These are phyloP conservation scores for Porpolomopsis calyptriformis DNA, from an alignment of 768 basidiomycete genomes.

Conservation along the genomic window DNA sequence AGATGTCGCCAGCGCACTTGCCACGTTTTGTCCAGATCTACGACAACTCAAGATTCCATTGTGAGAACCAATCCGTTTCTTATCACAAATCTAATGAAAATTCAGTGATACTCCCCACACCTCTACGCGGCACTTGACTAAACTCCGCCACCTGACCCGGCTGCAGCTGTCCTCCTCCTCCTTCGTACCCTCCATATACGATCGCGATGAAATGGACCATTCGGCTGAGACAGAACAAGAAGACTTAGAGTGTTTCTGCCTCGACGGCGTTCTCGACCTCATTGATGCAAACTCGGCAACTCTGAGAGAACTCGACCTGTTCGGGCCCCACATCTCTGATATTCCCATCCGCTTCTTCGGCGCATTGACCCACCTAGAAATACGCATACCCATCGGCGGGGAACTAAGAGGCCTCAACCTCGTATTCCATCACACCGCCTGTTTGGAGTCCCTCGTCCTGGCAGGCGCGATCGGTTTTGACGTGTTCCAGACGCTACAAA, in stretches of 20 bases:
- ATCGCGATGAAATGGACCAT: neutral
- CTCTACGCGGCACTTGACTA: too few species aligned
- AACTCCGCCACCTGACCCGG: too few species aligned
- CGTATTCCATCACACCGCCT: neutral
- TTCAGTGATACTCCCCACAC: too few species aligned
- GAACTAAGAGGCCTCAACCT: neutral
- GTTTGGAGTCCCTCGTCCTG: neutral
- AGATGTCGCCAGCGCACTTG: neutral
- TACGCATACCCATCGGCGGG: neutral
- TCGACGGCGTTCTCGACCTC: neutral
- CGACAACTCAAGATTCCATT: neutral
- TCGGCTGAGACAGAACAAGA: too few species aligned
- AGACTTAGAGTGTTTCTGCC: neutral
- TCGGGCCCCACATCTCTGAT: neutral
- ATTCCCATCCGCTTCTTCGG: neutral
- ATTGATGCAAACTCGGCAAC: neutral
- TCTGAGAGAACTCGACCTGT: neutral
- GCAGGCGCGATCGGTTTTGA: neutral
- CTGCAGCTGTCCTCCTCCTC: too few species aligned
- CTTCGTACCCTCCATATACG: conserved; percentile 7
- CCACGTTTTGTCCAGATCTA: neutral
- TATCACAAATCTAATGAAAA: too few species aligned
- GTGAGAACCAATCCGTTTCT: too few species aligned
- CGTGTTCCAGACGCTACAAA: neutral
- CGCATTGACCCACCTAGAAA: neutral